Conservation (phyloP, 2,329 filamentous ascomycete species). For the Aspergillus niger region DNA sequence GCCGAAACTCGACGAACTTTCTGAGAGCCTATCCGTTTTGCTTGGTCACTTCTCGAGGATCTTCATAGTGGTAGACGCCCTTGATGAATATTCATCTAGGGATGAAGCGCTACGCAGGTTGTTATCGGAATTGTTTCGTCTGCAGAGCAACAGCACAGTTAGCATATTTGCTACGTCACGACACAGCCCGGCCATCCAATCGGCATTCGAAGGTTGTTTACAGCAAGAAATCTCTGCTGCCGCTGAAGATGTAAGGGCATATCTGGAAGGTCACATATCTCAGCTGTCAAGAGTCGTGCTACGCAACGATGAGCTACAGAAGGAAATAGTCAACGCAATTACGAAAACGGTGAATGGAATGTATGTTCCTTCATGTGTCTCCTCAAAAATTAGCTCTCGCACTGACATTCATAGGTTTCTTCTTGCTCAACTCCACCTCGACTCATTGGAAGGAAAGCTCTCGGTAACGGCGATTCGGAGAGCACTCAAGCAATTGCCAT, state of each 20-base stretch:
- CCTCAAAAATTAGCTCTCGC: not conserved
- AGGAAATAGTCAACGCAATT: conserved; percentile 27
- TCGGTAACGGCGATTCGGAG: conserved; percentile 34
- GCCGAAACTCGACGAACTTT: conserved; percentile 30
- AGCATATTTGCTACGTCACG: conserved; percentile 40
- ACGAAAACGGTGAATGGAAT: conserved; percentile 34
- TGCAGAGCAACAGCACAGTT: conserved; percentile 20
- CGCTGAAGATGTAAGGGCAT: conserved; percentile 35
- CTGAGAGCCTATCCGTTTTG: conserved; percentile 19
- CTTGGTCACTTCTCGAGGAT: conserved; percentile 18
- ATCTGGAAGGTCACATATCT: conserved; percentile 29
- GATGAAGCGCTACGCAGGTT: conserved; percentile 7
- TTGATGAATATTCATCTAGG: conserved; percentile 31
- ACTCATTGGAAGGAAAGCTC: conserved; percentile 20
- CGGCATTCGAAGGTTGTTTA: conserved; percentile 20
- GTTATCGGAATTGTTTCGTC: conserved; percentile 24
- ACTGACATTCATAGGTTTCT: conserved; percentile 27
- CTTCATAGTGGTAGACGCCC: conserved; percentile 36
- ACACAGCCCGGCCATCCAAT: conserved; percentile 25
- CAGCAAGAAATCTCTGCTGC: conserved; percentile 37
- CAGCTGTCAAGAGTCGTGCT: conserved; percentile 20
- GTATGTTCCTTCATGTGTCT: conserved; percentile 25
- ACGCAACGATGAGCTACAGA: conserved; percentile 19
- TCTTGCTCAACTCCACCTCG: conserved; percentile 27
- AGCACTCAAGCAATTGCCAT: conserved; percentile 35